Conservation (phyloP, 768 basidiomycete species). For the Calocybe gangraenosa region DNA sequence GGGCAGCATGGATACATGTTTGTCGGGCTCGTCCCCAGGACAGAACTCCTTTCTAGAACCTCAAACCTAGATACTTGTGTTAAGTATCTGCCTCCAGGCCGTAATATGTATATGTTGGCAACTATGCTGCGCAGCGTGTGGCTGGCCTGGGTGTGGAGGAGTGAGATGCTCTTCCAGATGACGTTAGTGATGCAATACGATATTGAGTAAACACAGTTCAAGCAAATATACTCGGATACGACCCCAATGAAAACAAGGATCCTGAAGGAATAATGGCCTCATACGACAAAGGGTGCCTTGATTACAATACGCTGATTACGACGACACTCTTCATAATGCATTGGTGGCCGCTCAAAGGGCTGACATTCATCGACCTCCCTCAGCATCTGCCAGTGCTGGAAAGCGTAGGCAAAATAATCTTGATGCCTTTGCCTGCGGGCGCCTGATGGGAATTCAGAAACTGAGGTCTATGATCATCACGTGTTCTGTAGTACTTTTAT, state of each 20-base stretch:
- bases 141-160: slow-evolving; percentile 38
- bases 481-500: no score
- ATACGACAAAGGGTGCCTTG: slow-evolving; percentile 52
- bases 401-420: slow-evolving; percentile 16
- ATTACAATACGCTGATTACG: slow-evolving; percentile 41
- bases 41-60: slow-evolving; percentile 34
- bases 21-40: slow-evolving; percentile 45
- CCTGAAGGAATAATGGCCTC: slow-evolving; percentile 30
- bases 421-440: slow-evolving; percentile 4
- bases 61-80: slow-evolving; percentile 44
- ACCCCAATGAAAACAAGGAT: slow-evolving; percentile 35
- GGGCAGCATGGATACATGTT: slow-evolving; percentile 55
- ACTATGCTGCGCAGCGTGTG: slow-evolving; percentile 40
- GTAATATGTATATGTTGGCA: slow-evolving; percentile 41
- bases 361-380: not conserved
- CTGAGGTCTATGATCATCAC: no score
- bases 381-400: not conserved
- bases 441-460: not conserved
- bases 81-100: slow-evolving; percentile 26
- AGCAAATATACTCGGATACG: slow-evolving; percentile 31
- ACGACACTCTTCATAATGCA: slow-evolving; percentile 33
- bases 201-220: slow-evolving; percentile 20
- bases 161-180: slow-evolving; percentile 37
- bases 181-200: slow-evolving; percentile 25
- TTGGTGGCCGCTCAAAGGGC: slow-evolving; percentile 15